phyloP scores from a whole-genome alignment of 2,329 filamentous ascomycete species.

The Neonectria magnoliae region DNA sequence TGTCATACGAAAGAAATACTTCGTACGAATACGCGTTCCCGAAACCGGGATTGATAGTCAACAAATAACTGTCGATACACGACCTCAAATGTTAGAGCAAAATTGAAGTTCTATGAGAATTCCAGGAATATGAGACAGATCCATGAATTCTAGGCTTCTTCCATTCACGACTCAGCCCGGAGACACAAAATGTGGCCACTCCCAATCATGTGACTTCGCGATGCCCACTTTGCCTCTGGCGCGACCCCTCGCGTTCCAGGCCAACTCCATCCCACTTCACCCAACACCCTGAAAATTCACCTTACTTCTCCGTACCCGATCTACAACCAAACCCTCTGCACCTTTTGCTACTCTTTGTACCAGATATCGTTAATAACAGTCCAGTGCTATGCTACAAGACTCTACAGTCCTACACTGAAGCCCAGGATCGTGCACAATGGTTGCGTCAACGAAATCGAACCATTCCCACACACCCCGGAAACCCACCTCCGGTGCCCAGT shows the following conservation, averaged over 20 bases:
- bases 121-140: not conserved
- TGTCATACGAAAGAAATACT: not conserved
- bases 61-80: not conserved
- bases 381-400: not conserved
- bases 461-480: conserved; percentile 48
- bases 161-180: not conserved
- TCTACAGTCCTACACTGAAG: not conserved
- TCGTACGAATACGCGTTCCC: not conserved
- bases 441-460: conserved; percentile 46
- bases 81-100: not conserved
- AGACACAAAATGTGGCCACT: not conserved
- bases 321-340: not conserved
- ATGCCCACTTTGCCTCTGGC: conserved; percentile 28
- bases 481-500: conserved; percentile 32
- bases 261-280: conserved; percentile 31
- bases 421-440: conserved; percentile 43
- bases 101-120: not conserved
- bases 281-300: not conserved
- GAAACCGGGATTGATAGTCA: not conserved
- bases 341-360: not conserved
- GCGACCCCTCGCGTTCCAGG: conserved; percentile 35
- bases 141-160: too few species aligned
- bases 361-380: not conserved
- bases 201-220: conserved; percentile 47
- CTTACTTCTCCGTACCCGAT: not conserved